phyloP scores from a whole-genome alignment of 176 grass and related monocot species.

The Chrysopogon serrulatus region DNA sequence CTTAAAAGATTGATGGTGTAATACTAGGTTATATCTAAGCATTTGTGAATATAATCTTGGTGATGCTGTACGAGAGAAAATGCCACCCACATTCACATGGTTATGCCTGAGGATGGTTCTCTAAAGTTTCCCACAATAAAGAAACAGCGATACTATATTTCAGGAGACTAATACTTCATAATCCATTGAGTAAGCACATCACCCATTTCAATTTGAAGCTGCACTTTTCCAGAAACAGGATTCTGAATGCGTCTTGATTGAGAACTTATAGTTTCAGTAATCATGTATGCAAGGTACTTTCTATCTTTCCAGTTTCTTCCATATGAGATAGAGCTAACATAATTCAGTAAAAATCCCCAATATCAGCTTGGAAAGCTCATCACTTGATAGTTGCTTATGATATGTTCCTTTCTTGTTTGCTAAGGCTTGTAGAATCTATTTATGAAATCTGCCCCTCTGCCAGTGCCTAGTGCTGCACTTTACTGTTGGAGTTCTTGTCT shows the following conservation, averaged over 20 bases:
- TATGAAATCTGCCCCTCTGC: not conserved
- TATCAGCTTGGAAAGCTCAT: not conserved
- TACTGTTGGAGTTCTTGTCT: not conserved
- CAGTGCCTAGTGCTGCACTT: not conserved
- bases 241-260: not conserved
- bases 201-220: not conserved
- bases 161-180: not conserved
- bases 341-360: not conserved
- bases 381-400: not conserved
- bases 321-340: not conserved
- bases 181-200: not conserved
- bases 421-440: not conserved
- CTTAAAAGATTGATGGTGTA: not conserved
- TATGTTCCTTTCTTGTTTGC: not conserved
- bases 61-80: not conserved
- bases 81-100: not conserved
- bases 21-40: not conserved
- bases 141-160: not conserved
- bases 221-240: not conserved
- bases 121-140: not conserved
- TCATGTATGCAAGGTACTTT: not conserved
- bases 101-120: not conserved
- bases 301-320: not conserved
- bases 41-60: not conserved
- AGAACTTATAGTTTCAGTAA: not conserved